A percentile compares a stretch with the other conserved stretches of the same genome.
phyloP scores from a whole-genome alignment of 2,329 filamentous ascomycete species.

The Albifimbria verrucaria region DNA sequence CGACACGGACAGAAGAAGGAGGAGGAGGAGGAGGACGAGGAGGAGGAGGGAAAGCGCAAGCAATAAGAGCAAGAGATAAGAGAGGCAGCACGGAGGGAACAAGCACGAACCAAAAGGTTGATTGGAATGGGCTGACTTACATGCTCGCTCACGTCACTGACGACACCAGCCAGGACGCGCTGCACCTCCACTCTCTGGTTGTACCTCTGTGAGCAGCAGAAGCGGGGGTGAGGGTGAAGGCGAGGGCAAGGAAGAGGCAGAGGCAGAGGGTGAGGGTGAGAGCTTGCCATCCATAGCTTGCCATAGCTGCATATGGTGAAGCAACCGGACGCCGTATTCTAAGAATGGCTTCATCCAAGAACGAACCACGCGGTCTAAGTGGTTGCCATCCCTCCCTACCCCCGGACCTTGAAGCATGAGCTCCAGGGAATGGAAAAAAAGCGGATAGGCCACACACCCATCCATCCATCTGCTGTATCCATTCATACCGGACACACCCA shows the following conservation, averaged over 20 bases:
- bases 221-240: background rate
- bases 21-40: slow-evolving; percentile 7
- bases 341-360: too few relatives aligned
- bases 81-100: background rate
- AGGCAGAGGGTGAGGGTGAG: too few relatives aligned
- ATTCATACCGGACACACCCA: too few relatives aligned
- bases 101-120: background rate
- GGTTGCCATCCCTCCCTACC: too few relatives aligned
- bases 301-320: too few relatives aligned
- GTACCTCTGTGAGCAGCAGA: background rate
- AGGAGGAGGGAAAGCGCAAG: slow-evolving; percentile 8
- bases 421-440: too few relatives aligned
- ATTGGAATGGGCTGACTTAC: slow-evolving; percentile 2
- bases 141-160: slow-evolving; percentile 1
- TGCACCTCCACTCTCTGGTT: background rate
- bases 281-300: too few relatives aligned
- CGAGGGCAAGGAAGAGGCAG: too few relatives aligned
- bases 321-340: too few relatives aligned
- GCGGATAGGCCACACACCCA: too few relatives aligned
- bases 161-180: background rate
- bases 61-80: slow-evolving; percentile 3
- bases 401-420: too few relatives aligned
- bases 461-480: too few relatives aligned
- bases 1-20: slow-evolving; percentile 7
- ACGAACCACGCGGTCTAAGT: background rate